Percentiles rank a stretch among this genome's conserved stretches.
Evolutionary conservation across 306 rosid species (phyloP).

Genomic region (Prunus kanzakura): DNA sequence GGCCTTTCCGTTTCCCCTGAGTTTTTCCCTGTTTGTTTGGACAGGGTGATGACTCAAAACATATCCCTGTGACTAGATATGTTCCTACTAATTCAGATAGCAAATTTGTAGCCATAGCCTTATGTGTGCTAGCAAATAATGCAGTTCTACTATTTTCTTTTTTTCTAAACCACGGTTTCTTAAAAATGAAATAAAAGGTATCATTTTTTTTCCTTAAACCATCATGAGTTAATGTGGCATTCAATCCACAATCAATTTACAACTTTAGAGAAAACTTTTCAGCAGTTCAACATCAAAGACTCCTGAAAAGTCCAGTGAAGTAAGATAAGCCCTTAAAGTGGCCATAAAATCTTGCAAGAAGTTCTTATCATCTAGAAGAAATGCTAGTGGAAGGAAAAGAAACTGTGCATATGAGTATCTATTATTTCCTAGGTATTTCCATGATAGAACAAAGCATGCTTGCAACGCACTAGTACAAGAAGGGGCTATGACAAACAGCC

Average conservation of each 20-base stretch:
- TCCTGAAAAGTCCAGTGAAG: not conserved
- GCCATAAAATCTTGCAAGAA: not conserved
- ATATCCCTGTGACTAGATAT: too few relatives aligned
- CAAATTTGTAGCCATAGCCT: not conserved
- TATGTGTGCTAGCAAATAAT: not conserved
- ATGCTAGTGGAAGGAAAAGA: not conserved
- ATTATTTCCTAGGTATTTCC: not conserved
- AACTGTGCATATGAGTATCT: not conserved
- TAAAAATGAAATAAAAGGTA: not conserved
- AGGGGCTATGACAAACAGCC: not conserved
- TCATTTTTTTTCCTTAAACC: not conserved
- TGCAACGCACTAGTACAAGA: slow-evolving; percentile 3
- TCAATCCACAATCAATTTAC: not conserved
- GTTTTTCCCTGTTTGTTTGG: too few relatives aligned
- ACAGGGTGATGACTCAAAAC: too few relatives aligned
- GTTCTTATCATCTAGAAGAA: not conserved
- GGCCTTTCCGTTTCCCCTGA: too few relatives aligned
- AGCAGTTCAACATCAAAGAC: not conserved
- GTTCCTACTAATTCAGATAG: not conserved
- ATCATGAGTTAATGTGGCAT: not conserved
- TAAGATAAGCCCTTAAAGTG: not conserved
- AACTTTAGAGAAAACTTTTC: not conserved
- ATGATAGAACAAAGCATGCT: not conserved
- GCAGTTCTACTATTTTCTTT: not conserved
- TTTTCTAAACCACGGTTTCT: not conserved